Evolutionary conservation across 2,329 filamentous ascomycete genomes (phyloP).

Genomic region (Aspergillus oerlinghausenensis): DNA sequence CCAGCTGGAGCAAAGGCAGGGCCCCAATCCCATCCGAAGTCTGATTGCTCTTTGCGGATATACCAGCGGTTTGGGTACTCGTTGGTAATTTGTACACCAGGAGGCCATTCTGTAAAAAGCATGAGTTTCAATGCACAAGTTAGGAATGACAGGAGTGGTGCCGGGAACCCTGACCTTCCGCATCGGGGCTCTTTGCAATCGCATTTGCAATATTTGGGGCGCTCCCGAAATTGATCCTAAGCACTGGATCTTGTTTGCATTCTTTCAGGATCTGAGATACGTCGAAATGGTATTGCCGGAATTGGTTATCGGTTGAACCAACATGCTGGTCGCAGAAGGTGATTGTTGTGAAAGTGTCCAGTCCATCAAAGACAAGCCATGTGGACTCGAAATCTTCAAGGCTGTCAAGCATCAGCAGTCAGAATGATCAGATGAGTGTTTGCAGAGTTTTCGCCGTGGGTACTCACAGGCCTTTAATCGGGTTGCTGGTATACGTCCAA

Average conservation of each 20-base stretch:
- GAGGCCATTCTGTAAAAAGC: conserved; percentile 43
- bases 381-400: conserved; percentile 36
- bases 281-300: conserved; percentile 58
- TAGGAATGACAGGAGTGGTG: too few species aligned
- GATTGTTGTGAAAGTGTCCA: conserved; percentile 58
- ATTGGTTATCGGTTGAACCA: conserved; percentile 58
- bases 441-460: background rate
- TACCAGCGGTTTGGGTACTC: conserved; percentile 54
- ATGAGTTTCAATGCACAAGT: background rate
- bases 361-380: conserved; percentile 58
- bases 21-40: conserved; percentile 64
- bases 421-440: background rate
- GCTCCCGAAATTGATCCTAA: conserved; percentile 55
- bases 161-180: conserved; percentile 36
- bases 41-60: conserved; percentile 58
- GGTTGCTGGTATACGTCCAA: conserved; percentile 57
- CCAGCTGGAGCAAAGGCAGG: conserved; percentile 60
- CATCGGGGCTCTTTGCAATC: conserved; percentile 48
- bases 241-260: conserved; percentile 38
- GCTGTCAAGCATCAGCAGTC: conserved; percentile 11
- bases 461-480: conserved; percentile 41
- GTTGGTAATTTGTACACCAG: conserved; percentile 44
- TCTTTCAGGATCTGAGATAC: conserved; percentile 44
- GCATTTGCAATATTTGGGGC: conserved; percentile 50
- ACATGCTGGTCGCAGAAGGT: conserved; percentile 52